Base-by-base conservation (phyloP, 257 asterid genomes). In the Lithospermum erythrorhizon region DNA sequence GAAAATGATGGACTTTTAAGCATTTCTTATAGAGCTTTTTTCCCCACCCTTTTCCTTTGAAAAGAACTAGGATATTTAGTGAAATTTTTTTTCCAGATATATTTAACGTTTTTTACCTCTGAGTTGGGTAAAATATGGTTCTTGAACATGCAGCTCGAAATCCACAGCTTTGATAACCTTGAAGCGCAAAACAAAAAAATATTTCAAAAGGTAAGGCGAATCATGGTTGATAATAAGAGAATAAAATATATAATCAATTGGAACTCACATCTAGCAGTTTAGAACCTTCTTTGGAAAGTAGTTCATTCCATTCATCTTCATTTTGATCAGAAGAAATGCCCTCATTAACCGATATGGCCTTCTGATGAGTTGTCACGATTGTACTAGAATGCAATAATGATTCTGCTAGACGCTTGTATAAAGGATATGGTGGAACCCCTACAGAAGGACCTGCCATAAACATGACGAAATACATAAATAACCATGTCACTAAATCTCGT, bases 141-240 rank as follows among this genome's bases (percentile, higher is more conserved):
- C 96, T 77, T 87, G 96, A 58, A 82, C 87, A 45, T 87, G 88
- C 76, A 90, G 85, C 78, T 87, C 94, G 70, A 85, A 87, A 73
- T 83, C 75, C 68, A 85, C 84, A 45, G 73, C 73, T 56, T 78
- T 72, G 66, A 90, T 74, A 70, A 83, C 73, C 96, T 87, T 20
- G 65, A 68, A 49, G 71, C 41, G 30, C 48, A 17, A 20, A 48
- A 24, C 63, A 51, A 52, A 51, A 52, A 49, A 58, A 59, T 48
- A 57, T 17, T 53, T 61, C 47, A 51, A 17, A 18, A 72, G 32
- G 35, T 64, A 55, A 66, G 61, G 27, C 25, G 73, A 57, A 62
- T 52, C 25, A 53, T 68, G 52, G 19, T 60, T 11, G 23, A 19
- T 52, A 24, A 9, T 6, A 23, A 67, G 69, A 53, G 27, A 59